Evolutionary conservation across 805 yeast species (phyloP).

Genomic region (Blastobotrys muscicola): DNA sequence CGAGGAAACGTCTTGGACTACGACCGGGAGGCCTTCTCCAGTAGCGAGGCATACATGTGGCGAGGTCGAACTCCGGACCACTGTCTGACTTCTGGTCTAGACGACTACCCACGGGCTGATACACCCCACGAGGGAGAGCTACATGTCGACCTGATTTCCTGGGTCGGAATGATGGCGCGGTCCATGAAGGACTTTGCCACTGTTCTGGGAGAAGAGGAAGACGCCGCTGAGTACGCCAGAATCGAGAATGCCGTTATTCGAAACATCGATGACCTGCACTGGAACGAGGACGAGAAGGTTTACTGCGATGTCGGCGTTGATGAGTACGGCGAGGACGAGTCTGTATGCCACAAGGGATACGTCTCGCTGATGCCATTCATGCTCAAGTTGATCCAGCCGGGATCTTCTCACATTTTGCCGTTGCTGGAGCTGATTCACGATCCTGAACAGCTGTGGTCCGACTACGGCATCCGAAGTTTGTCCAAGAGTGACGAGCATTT

Average conservation of each 20-base stretch:
- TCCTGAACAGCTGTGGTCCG: constrained; percentile 66
- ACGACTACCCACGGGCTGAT: constrained; percentile 84
- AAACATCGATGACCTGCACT: constrained; percentile 68
- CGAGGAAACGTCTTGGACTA: constrained; percentile 64
- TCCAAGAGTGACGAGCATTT: constrained; percentile 57
- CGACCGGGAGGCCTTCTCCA: constrained; percentile 44
- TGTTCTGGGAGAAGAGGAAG: constrained; percentile 49
- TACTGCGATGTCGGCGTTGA: constrained; percentile 82
- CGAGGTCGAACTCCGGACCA: constrained; percentile 80
- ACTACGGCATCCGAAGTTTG: constrained; percentile 72
- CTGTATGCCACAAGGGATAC: constrained; percentile 86
- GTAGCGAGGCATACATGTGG: constrained; percentile 77
- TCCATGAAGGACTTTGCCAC: constrained; percentile 69
- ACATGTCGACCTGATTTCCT: constrained; percentile 78
- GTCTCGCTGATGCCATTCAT: constrained; percentile 79
- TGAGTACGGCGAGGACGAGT: constrained; percentile 53
- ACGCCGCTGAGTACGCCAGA: constrained; percentile 41
- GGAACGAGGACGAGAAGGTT: constrained; percentile 56
- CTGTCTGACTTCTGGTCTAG: constrained; percentile 87
- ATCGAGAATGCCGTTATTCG: constrained; percentile 48
- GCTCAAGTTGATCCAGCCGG: constrained; percentile 42
- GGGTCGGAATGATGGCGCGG: constrained; percentile 91
- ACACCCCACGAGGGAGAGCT: constrained; percentile 82
- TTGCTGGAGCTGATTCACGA: constrained; percentile 53
- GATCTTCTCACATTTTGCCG: constrained; percentile 15